phyloP scores from a whole-genome alignment of 2,329 filamentous ascomycete species.

The Diplodia mutila region DNA sequence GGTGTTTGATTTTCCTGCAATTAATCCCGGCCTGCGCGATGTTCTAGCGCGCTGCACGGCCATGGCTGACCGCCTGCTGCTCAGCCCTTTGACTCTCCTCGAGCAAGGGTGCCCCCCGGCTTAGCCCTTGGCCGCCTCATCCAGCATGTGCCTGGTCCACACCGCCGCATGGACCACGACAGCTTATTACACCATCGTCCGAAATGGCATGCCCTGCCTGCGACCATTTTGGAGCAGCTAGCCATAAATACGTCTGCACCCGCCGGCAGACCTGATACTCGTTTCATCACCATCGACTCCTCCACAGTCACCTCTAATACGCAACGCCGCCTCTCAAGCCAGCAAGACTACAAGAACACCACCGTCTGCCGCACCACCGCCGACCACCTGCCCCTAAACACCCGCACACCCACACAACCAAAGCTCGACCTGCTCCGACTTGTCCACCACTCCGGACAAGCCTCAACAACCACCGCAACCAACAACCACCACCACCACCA shows the following conservation, averaged over 20 bases:
- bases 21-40: constrained; percentile 33
- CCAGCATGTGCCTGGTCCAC: constrained; percentile 44
- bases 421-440: constrained; percentile 7
- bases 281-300: constrained; percentile 38
- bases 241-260: constrained; percentile 46
- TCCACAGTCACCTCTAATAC: constrained; percentile 28
- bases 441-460: background rate
- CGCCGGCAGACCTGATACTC: constrained; percentile 33
- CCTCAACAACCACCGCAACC: constrained; percentile 1
- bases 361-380: constrained; percentile 19
- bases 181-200: constrained; percentile 46
- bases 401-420: constrained; percentile 5
- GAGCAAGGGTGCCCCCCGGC: constrained; percentile 27
- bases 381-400: constrained; percentile 25
- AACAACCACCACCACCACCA: constrained; percentile 28
- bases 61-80: constrained; percentile 23
- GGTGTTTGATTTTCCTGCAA: constrained; percentile 37
- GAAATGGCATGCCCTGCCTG: constrained; percentile 46
- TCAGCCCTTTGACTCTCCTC: constrained; percentile 26
- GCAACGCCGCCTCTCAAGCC: background rate
- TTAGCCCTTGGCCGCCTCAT: constrained; percentile 42
- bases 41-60: constrained; percentile 32
- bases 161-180: constrained; percentile 44
- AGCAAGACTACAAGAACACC: constrained; percentile 9
- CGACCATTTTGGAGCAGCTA: constrained; percentile 38